Evolutionary conservation across 2,329 filamentous ascomycete species (phyloP).

Genomic region (Lachnellula hyalina): DNA sequence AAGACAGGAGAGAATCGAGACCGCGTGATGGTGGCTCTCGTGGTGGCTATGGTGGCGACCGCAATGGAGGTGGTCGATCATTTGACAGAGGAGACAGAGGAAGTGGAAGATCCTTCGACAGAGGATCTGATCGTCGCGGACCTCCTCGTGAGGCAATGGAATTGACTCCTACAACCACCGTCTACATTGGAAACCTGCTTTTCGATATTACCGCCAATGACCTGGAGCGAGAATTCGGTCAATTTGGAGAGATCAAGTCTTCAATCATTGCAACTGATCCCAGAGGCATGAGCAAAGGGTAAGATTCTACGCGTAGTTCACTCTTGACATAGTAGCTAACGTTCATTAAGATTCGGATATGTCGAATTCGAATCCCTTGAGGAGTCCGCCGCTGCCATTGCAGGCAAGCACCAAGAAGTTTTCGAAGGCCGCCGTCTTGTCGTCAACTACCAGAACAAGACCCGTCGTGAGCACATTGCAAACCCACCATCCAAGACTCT

Average conservation of each 20-base stretch:
- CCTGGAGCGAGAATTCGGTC: constrained; percentile 51
- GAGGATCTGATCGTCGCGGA: not conserved
- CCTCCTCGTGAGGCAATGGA: not conserved
- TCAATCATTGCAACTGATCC: constrained; percentile 54
- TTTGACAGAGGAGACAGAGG: not conserved
- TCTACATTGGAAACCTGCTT: constrained; percentile 67
- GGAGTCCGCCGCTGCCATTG: constrained; percentile 50
- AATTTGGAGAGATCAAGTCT: constrained; percentile 50
- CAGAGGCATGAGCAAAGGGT: constrained; percentile 66
- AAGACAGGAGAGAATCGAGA: constrained; percentile 1
- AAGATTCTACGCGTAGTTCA: constrained; percentile 25
- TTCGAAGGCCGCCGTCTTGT: constrained; percentile 60
- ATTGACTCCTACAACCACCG: constrained; percentile 11
- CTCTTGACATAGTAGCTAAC: constrained; percentile 5
- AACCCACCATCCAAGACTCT: constrained; percentile 58
- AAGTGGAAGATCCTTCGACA: not conserved
- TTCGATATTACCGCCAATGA: constrained; percentile 61
- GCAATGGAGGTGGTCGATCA: not conserved
- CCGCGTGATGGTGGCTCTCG: not conserved
- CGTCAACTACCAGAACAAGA: constrained; percentile 47
- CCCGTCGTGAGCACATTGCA: constrained; percentile 9
- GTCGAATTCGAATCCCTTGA: constrained; percentile 52
- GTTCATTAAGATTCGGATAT: constrained; percentile 55
- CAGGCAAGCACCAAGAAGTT: constrained; percentile 52
- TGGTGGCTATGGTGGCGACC: not conserved